A percentile compares a stretch with the other conserved stretches of the same genome.
Conservation (phyloP, 192 early-diverging fungal genomes). For the Funneliformis geosporum region DNA sequence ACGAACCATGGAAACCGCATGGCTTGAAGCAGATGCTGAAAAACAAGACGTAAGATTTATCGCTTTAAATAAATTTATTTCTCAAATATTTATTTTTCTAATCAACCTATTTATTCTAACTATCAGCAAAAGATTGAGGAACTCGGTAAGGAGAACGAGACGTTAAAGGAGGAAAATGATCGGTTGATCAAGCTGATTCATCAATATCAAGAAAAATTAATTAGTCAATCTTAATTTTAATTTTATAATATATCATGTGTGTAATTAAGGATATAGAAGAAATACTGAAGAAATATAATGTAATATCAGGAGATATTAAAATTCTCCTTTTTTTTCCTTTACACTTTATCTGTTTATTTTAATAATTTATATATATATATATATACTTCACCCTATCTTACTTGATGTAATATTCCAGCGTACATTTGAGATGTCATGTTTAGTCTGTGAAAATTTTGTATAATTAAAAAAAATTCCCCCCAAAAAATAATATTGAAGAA, state of each 20-base stretch:
- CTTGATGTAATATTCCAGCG: no score
- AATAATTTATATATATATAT: neutral
- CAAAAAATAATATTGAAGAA: no score
- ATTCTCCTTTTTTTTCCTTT: neutral
- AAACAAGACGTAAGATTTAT: slow-evolving; percentile 37
- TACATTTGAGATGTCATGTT: no score
- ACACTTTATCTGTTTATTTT: neutral
- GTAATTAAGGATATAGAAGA: neutral
- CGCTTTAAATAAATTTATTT: neutral
- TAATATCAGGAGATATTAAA: neutral
- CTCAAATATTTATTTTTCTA: no score
- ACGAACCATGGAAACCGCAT: slow-evolving; percentile 40
- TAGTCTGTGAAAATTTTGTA: no score
- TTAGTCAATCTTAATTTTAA: slow-evolving; percentile 7
- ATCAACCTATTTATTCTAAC: no score
- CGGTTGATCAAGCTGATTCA: slow-evolving; percentile 13
- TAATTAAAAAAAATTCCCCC: no score
- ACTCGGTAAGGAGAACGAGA: slow-evolving; percentile 4
- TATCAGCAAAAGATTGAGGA: neutral
- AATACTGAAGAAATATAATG: neutral
- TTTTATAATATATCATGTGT: neutral
- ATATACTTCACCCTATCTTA: no score
- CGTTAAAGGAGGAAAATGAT: slow-evolving; percentile 9
- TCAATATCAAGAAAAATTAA: slow-evolving; percentile 9
- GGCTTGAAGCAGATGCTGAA: slow-evolving; percentile 44